phyloP scores from a whole-genome alignment of 192 early-diverging fungal genomes.

The Linnemannia schmuckeri region DNA sequence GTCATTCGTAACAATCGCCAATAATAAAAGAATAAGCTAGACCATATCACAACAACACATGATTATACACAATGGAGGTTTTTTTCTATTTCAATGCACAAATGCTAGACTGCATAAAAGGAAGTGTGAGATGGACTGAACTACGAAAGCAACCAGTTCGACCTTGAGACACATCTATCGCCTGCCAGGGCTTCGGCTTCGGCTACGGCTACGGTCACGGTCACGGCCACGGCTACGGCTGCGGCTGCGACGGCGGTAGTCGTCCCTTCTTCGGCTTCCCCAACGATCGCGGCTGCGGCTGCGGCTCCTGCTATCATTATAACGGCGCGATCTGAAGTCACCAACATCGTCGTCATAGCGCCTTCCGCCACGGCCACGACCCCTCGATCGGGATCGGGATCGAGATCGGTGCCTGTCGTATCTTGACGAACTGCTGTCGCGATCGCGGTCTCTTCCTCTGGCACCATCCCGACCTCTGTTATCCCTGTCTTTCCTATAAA shows the following conservation, averaged over 20 bases:
- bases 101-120: neutral
- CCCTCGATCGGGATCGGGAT: conserved; percentile 24
- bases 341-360: conserved; percentile 36
- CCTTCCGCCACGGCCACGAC: conserved; percentile 23
- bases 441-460: conserved; percentile 23
- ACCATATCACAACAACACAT: neutral
- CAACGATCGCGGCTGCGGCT: conserved; percentile 42
- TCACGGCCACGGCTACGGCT: conserved; percentile 35
- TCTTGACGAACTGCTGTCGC: conserved; percentile 19
- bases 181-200: conserved; percentile 38
- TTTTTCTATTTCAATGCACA: neutral
- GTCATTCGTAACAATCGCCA: conserved; percentile 9
- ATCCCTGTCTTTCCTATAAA: conserved; percentile 32
- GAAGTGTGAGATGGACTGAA: too few species aligned
- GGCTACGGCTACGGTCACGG: conserved; percentile 46
- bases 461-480: conserved; percentile 33
- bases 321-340: conserved; percentile 32
- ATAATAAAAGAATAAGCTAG: neutral
- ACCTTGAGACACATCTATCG: conserved; percentile 1
- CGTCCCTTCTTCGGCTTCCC: conserved; percentile 40
- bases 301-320: conserved; percentile 30
- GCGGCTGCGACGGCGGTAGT: conserved; percentile 39
- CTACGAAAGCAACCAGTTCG: neutral
- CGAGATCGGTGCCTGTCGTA: conserved; percentile 34
- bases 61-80: neutral